Percentiles rank a stretch among this genome's conserved stretches.
phyloP scores from a whole-genome alignment of 202 grass and related monocot genomes.

The Setaria viridis region DNA sequence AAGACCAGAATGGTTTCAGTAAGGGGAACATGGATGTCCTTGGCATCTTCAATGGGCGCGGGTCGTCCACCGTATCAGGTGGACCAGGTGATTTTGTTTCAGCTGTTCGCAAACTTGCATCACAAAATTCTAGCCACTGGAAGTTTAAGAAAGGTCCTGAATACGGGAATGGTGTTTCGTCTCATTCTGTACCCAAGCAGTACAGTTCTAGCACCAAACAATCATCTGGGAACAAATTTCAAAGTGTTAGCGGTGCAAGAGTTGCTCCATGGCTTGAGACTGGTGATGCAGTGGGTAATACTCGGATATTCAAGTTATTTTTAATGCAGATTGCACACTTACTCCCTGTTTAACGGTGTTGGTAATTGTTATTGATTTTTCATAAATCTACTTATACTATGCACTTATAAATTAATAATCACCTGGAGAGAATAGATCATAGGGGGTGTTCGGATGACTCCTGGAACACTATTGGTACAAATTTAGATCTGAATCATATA shows the following conservation, averaged over 20 bases:
- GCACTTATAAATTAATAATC: background rate
- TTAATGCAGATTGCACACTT: background rate
- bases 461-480: background rate
- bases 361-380: background rate
- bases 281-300: slow-evolving; percentile 96
- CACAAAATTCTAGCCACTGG: slow-evolving; percentile 62
- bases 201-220: slow-evolving; percentile 61
- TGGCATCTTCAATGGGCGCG: slow-evolving; percentile 45
- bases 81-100: slow-evolving; percentile 83
- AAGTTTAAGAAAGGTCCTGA: slow-evolving; percentile 72
- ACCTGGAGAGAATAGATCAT: background rate
- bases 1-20: slow-evolving; percentile 68
- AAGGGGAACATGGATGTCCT: slow-evolving; percentile 56
- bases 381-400: background rate
- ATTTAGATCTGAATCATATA: background rate
- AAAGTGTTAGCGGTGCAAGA: slow-evolving; percentile 49
- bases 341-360: slow-evolving; percentile 17
- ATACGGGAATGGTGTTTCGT: slow-evolving; percentile 62
- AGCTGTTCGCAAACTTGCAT: slow-evolving; percentile 78
- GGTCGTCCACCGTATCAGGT: slow-evolving; percentile 55
- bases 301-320: background rate
- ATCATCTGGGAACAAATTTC: slow-evolving; percentile 77
- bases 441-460: background rate
- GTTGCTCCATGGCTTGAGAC: slow-evolving; percentile 94
- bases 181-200: slow-evolving; percentile 61